Base-by-base conservation (phyloP, 2,329 filamentous ascomycete genomes). In the Chrysoporthe austroafricana region DNA sequence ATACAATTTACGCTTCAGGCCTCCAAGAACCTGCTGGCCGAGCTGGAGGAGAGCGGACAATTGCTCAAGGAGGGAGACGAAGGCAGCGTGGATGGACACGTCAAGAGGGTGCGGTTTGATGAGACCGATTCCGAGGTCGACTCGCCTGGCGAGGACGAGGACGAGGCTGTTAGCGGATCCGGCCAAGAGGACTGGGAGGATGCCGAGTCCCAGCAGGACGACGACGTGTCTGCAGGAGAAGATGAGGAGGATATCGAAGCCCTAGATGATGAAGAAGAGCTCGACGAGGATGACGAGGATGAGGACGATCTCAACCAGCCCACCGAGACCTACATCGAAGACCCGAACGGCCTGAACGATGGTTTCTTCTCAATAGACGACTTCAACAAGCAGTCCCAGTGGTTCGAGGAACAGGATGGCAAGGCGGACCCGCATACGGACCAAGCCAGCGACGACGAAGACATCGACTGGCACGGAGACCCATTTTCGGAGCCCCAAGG, bases 311-410 rank as follows among this genome's bases (percentile, higher is more conserved):
- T 82, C 0, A 83, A 85, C 0, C 84, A 85, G 2, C 77, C 81
- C 4, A 78, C 80, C 1, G 85, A 85, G 61, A 85, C 86, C 50
- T 90, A 90, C 69, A 81, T 88, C 9, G 84, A 90, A 73, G 94
- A 98, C 74, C 89, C 89, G 4, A 85, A 96, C 75, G 93, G 94
- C 7, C 87, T 99, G 43, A 98, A 99, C 75, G 96, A 99, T 76
- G 95, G 94, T 5, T 99, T 99, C 82, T 99, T 99, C 81, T 97
- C 93, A 18, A 95, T 99, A 74, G 94, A 98, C 74, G 90, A 96
- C 69, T 99, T 99, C 86, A 99, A 99, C 83, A 93, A 91, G 76
- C 92, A 96, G 76, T 93, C 94, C 1, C 93, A 97, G 74, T 91
- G 91, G 76, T 89, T 97, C 61, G 96, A 99, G 78, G 89, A 92